Evolutionary conservation across 140 eudicot species (phyloP).

Genomic region (Anethum foeniculum): DNA sequence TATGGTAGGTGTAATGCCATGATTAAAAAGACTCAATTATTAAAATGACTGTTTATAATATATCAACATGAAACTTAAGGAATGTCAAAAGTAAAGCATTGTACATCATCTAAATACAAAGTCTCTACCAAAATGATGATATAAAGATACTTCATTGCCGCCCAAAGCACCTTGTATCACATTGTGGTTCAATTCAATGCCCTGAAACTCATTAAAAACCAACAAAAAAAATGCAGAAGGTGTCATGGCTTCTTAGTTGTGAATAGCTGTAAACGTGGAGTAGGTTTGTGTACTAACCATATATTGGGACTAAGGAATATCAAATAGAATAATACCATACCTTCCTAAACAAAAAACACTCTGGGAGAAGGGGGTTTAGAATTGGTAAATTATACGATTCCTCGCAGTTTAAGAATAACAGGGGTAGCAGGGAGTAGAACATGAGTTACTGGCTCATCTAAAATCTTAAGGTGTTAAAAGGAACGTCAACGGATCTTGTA

Average conservation of each 20-base stretch:
- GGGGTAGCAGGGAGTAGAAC: too few species aligned
- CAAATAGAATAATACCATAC: not conserved
- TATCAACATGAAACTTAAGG: not conserved
- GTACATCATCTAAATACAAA: not conserved
- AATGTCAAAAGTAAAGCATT: not conserved
- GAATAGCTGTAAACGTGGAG: slow-evolving; percentile 10
- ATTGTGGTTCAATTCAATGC: slow-evolving; percentile 1
- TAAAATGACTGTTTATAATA: not conserved
- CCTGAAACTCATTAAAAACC: not conserved
- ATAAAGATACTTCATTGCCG: slow-evolving; percentile 1
- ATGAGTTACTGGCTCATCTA: too few species aligned
- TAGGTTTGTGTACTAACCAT: not conserved
- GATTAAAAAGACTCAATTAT: not conserved
- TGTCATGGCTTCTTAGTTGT: not conserved
- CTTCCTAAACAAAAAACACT: not conserved
- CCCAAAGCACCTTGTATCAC: slow-evolving; percentile 4
- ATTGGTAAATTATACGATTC: too few species aligned
- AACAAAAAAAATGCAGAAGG: not conserved
- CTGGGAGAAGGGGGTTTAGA: not conserved
- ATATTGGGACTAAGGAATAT: not conserved
- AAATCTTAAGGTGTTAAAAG: too few species aligned
- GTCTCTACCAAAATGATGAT: not conserved
- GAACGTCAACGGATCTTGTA: too few species aligned
- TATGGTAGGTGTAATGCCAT: not conserved
- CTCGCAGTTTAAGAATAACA: too few species aligned